Evolutionary conservation across 1,284 basidiomycete genomes (phyloP).

Genomic region (Papiliotrema flavescens): DNA sequence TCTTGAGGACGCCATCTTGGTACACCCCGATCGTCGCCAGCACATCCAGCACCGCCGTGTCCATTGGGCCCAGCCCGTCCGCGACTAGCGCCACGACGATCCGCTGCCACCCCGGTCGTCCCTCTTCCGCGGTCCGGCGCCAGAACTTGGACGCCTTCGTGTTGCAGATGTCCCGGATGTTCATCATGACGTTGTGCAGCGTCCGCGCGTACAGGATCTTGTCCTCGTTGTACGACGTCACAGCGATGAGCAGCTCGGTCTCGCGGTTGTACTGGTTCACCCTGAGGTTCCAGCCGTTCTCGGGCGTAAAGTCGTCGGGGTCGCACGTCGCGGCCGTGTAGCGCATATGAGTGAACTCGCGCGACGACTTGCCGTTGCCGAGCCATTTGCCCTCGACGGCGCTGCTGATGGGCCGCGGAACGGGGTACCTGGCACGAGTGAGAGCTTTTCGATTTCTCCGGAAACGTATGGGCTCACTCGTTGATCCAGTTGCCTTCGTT

Average conservation of each 20-base stretch:
- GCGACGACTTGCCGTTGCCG: constrained; percentile 26
- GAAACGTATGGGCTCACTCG: too few relatives aligned
- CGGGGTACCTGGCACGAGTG: too few relatives aligned
- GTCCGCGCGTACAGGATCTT: constrained; percentile 90
- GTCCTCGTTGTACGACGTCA: constrained; percentile 69
- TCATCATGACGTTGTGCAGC: constrained; percentile 92
- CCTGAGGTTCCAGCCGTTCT: constrained; percentile 75
- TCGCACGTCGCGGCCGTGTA: constrained; percentile 91
- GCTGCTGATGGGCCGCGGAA: constrained; percentile 79
- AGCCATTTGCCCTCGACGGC: constrained; percentile 80
- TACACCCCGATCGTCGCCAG: constrained; percentile 84
- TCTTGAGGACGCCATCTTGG: constrained; percentile 96
- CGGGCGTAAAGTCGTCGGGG: constrained; percentile 84
- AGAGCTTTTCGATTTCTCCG: too few relatives aligned
- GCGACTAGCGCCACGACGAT: constrained; percentile 87
- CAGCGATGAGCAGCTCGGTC: constrained; percentile 89
- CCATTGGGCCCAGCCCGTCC: constrained; percentile 93
- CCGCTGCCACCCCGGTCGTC: constrained; percentile 83
- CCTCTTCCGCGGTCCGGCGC: constrained; percentile 79
- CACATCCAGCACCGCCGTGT: constrained; percentile 87
- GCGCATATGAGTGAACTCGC: constrained; percentile 63
- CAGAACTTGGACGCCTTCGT: constrained; percentile 92
- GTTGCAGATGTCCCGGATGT: constrained; percentile 97
- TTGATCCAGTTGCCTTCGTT: constrained; percentile 79
- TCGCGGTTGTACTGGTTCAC: constrained; percentile 80